Evolutionary conservation across 371 early-diverging fungal genomes (phyloP).

Genomic region (Circinella minor): DNA sequence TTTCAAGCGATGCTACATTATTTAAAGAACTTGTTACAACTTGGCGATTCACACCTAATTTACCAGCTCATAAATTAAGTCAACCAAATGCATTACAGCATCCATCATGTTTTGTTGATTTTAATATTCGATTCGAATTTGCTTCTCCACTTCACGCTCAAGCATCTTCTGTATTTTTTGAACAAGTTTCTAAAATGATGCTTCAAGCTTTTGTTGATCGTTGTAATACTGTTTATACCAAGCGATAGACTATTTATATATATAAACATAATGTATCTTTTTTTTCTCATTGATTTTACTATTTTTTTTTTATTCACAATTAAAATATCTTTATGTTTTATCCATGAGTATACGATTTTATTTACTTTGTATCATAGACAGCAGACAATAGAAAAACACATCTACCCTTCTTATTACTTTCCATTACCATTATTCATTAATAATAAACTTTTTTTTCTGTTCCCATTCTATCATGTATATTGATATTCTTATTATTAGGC

Average conservation of each 20-base stretch:
- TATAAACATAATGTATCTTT: too few species aligned
- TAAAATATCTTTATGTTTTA: too few species aligned
- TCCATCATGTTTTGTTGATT: slow-evolving; percentile 70
- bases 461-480: too few species aligned
- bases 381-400: too few species aligned
- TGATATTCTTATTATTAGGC: too few species aligned
- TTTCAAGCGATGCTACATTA: slow-evolving; percentile 66
- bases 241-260: neutral
- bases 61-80: slow-evolving; percentile 32
- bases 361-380: too few species aligned
- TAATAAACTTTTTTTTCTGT: too few species aligned
- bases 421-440: too few species aligned
- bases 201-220: slow-evolving; percentile 73
- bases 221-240: slow-evolving; percentile 59
- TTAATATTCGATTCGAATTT: slow-evolving; percentile 81
- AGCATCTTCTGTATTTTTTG: slow-evolving; percentile 76
- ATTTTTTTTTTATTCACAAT: too few species aligned
- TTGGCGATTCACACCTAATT: slow-evolving; percentile 70
- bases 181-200: slow-evolving; percentile 77
- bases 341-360: too few species aligned
- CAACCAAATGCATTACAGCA: slow-evolving; percentile 40
- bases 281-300: too few species aligned
- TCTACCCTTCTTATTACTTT: too few species aligned
- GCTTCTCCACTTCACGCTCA: slow-evolving; percentile 77
- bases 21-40: slow-evolving; percentile 72